phyloP scores from a whole-genome alignment of 2,329 filamentous ascomycete genomes.

The Trichoderma harzianum region DNA sequence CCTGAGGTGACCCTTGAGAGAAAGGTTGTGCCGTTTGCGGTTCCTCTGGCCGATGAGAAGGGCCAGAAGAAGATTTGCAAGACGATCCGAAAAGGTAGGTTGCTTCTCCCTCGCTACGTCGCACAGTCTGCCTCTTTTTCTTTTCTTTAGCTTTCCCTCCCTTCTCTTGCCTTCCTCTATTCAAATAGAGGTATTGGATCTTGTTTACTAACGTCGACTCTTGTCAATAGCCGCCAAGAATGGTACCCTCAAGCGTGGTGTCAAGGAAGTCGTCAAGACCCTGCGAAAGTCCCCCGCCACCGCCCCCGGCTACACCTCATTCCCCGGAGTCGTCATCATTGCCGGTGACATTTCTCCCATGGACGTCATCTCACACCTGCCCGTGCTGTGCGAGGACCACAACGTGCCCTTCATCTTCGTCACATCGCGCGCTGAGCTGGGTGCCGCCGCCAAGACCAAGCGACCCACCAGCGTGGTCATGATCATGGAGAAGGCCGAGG shows the following conservation, averaged over 20 bases:
- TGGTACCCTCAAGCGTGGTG: constrained; percentile 93
- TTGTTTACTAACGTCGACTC: background rate
- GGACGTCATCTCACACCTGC: constrained; percentile 98
- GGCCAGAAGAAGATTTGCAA: constrained; percentile 60
- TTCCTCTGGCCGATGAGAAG: constrained; percentile 78
- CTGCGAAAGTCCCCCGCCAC: constrained; percentile 84
- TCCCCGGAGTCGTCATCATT: constrained; percentile 80
- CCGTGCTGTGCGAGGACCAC: constrained; percentile 97
- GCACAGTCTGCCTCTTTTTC: background rate
- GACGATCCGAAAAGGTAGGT: constrained; percentile 53
- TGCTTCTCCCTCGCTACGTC: constrained; percentile 21
- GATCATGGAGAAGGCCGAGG: constrained; percentile 60
- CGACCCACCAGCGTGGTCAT: constrained; percentile 95
- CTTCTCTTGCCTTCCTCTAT: background rate
- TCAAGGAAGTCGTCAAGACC: constrained; percentile 98
- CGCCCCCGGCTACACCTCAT: constrained; percentile 59
- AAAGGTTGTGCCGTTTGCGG: constrained; percentile 78
- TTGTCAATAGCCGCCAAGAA: constrained; percentile 74
- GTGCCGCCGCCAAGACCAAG: constrained; percentile 91
- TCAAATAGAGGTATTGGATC: background rate
- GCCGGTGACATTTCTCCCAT: constrained; percentile 97
- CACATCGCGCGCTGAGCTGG: constrained; percentile 85
- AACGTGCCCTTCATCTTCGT: constrained; percentile 97
- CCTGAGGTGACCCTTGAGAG: constrained; percentile 44
- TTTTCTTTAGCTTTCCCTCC: background rate